Base-by-base conservation (phyloP, 208 protist genomes). In the Crithidia fasciculata region DNA sequence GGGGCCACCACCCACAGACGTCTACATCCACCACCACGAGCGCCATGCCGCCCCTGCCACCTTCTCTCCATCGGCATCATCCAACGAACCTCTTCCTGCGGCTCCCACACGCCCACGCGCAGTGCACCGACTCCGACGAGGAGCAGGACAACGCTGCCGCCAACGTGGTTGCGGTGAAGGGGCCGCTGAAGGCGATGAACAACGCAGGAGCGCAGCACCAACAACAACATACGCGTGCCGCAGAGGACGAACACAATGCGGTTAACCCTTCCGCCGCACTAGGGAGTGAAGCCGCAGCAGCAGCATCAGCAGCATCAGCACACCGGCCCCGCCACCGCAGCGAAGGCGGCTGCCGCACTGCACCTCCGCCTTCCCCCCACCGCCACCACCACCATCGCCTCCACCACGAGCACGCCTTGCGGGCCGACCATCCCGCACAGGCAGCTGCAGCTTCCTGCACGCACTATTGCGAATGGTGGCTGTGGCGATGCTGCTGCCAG, bases 1-100 rank as follows among this genome's bases (percentile, higher is more conserved):
- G 28, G 28, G 28, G 28, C 28, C 28, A 28, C 28, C 28, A 28
- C 28, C 28, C 28, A 28, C 28, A 28, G 28, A 28, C 28, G 28
- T 28, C 28, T 2, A 28, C 28, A 2, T 28, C 28, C 2, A 49
- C 12, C 45, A 49, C 12, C 45, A 49, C 45, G 12, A 49, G 7
- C 45, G 12, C 45, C 45, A 78, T 78, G 65, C 45, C 72, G 56
- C 72, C 72, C 10, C 37, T 78, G 28, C 74, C 74, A 8, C 68
- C 60, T 3, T 79, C 74, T 0, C 59, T 73, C 0, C 74, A 79
- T 36, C 74, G 74, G 13, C 47, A 79, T 39, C 59, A 72, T 12
- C 74, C 74, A 18, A 74, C 54, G 3, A 64, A 79, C 47, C 47
- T 79, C 2, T 64, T 69, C 43, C 67, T 79, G 28, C 60, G 41